Percentiles rank a stretch among this genome's conserved stretches.
phyloP scores from a whole-genome alignment of 2,329 filamentous ascomycete species.

The Phaeosphaeriaceae sp. region DNA sequence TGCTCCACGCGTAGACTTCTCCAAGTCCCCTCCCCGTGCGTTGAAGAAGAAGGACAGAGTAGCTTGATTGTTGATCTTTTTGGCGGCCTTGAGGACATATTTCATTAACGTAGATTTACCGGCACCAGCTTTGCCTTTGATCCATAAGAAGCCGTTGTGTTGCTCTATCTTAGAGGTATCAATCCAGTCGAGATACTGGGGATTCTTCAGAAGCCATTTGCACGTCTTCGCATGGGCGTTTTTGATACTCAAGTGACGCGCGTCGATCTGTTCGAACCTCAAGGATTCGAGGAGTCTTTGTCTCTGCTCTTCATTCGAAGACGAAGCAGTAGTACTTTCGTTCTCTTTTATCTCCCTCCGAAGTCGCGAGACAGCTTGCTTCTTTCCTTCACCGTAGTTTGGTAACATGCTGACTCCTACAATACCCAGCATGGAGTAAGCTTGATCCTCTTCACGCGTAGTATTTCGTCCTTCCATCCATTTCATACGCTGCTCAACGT shows the following conservation, averaged over 20 bases:
- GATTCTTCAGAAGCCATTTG: constrained; percentile 49
- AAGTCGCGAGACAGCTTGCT: not conserved
- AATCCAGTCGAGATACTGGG: constrained; percentile 50
- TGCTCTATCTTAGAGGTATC: constrained; percentile 30
- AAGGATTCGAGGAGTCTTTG: constrained; percentile 42
- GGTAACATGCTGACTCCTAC: not conserved
- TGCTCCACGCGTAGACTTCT: constrained; percentile 30
- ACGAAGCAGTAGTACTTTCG: not conserved
- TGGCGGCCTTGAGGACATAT: constrained; percentile 21
- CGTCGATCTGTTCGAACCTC: constrained; percentile 50
- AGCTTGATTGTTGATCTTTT: constrained; percentile 8
- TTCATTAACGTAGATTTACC: constrained; percentile 56
- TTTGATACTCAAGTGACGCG: constrained; percentile 47
- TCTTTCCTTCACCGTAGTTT: constrained; percentile 1
- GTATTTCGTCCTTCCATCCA: not conserved
- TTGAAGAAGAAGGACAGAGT: constrained; percentile 37
- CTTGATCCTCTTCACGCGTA: constrained; percentile 1
- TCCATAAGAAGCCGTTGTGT: constrained; percentile 56
- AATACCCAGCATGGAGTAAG: constrained; percentile 2
- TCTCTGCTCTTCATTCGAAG: constrained; percentile 7
- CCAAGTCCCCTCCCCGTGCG: constrained; percentile 24
- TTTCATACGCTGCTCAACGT: no score
- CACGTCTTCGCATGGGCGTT: constrained; percentile 50
- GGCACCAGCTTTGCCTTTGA: constrained; percentile 49
- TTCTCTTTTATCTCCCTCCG: not conserved